A percentile compares a stretch with the other conserved stretches of the same genome.
phyloP scores from a whole-genome alignment of 345 rosid genomes.

The Gossypium arboreum region DNA sequence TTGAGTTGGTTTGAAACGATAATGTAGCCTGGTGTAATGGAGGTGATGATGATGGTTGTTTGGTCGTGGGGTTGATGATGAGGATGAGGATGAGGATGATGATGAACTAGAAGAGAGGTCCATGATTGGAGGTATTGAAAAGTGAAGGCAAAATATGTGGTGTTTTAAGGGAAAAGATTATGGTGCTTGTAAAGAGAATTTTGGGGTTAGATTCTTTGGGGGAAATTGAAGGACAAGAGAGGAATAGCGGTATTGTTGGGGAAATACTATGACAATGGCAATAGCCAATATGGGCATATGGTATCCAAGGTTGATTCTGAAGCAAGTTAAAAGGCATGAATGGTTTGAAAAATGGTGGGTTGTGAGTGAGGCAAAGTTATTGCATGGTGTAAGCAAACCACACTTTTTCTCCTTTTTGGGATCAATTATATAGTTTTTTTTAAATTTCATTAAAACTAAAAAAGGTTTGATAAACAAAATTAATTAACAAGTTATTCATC shows the following conservation, averaged over 20 bases:
- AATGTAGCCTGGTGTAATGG: constrained; percentile 18
- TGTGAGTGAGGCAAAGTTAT: not conserved
- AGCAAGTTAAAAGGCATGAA: not conserved
- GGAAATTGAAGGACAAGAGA: constrained; percentile 35
- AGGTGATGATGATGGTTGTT: not conserved
- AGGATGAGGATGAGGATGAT: constrained; percentile 32
- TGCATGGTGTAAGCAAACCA: not conserved
- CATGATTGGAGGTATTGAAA: constrained; percentile 23
- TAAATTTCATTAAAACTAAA: no score
- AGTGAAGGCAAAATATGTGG: not conserved
- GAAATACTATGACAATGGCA: constrained; percentile 7
- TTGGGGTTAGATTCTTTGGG: constrained; percentile 44
- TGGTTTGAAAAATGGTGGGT: not conserved
- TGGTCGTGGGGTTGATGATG: constrained; percentile 26
- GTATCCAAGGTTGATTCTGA: not conserved
- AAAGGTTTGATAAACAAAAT: no score
- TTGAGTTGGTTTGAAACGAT: constrained; percentile 33
- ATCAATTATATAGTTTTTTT: no score
- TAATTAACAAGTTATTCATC: no score
- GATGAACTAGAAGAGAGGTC: constrained; percentile 48
- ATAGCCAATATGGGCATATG: not conserved
- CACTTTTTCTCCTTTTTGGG: not conserved
- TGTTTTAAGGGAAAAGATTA: constrained; percentile 8
- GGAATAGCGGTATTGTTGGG: constrained; percentile 48
- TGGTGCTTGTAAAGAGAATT: not conserved